Conservation (phyloP, 2,329 filamentous ascomycete genomes). For the Cytospora chrysosperma region DNA sequence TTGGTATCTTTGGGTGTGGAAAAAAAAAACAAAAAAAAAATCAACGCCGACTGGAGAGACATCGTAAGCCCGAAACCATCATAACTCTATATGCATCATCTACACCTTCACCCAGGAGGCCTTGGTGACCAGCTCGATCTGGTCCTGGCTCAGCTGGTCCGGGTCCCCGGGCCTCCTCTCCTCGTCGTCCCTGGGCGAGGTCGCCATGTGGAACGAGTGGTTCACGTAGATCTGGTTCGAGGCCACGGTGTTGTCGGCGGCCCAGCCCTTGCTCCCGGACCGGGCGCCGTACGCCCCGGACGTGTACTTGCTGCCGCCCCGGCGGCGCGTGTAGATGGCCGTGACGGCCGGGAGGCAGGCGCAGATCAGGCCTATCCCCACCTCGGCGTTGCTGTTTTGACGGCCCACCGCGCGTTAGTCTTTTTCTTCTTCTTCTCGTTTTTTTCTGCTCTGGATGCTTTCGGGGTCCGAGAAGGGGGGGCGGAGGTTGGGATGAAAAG, state of each 20-base stretch:
- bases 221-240: slow-evolving; percentile 18
- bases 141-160: slow-evolving; percentile 14
- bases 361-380: slow-evolving; percentile 34
- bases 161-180: background rate
- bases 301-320: slow-evolving; percentile 4
- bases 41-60: too few relatives aligned
- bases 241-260: background rate
- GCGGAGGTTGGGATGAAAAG: background rate
- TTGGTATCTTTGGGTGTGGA: background rate
- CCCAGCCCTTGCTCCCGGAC: background rate
- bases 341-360: slow-evolving; percentile 34
- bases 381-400: slow-evolving; percentile 31
- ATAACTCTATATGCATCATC: background rate
- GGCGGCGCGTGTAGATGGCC: slow-evolving; percentile 25
- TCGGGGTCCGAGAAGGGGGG: background rate
- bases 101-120: slow-evolving; percentile 2
- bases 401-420: background rate
- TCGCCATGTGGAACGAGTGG: slow-evolving; percentile 2
- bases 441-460: background rate
- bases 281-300: slow-evolving; percentile 8
- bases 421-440: background rate
- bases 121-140: slow-evolving; percentile 16
- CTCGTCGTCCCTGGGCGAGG: slow-evolving; percentile 4
- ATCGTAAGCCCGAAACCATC: background rate
- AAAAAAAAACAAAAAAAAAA: background rate